Base-by-base conservation (phyloP, 2,329 filamentous ascomycete genomes). In the Pseudogymnoascus pannorum region DNA sequence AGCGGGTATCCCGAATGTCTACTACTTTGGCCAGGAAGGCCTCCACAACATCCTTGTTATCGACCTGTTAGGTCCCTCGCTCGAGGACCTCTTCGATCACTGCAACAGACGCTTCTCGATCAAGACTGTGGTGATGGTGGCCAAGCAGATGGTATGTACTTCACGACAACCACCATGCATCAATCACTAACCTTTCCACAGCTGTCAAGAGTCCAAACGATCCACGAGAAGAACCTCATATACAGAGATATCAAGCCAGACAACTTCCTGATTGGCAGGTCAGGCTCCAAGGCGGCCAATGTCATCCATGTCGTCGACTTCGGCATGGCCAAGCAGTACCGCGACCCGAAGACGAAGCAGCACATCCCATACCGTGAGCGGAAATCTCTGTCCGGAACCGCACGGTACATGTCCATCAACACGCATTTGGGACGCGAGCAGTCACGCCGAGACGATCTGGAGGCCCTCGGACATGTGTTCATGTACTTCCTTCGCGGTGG, bases 371-470 rank as follows among this genome's bases (percentile, higher is more conserved):
- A 97, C 75, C 86, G 94, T 71, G 94, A 97, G 79, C 86, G 94
- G 70, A 99, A 99, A 78, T 96, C 93, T 4, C 80, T 99, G 64
- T 97, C 93, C 3, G 94, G 94, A 65, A 99, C 94, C 62, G 94
- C 94, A 65, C 86, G 94, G 74, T 99, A 99, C 77, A 97, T 97
- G 94, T 96, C 91, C 78, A 97, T 99, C 84, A 99, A 99, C 78
- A 99, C 94, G 61, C 94, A 99, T 81, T 78, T 97, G 67, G 94
- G 94, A 60, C 87, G 94, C 63, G 94, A 99, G 74, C 94, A 99
- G 75, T 97, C 93, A 62, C 87, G 94, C 73, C 84, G 94, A 76
- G 94, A 99, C 75, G 94, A 99, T 74, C 81, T 99, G 63, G 94
- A 99, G 77, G 94, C 94, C 12, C 78, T 89, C 11, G 87, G 87